These are phyloP conservation scores for Leavenworthia alabamica DNA, from an alignment of 345 rosid species.

Conservation along the genomic window DNA sequence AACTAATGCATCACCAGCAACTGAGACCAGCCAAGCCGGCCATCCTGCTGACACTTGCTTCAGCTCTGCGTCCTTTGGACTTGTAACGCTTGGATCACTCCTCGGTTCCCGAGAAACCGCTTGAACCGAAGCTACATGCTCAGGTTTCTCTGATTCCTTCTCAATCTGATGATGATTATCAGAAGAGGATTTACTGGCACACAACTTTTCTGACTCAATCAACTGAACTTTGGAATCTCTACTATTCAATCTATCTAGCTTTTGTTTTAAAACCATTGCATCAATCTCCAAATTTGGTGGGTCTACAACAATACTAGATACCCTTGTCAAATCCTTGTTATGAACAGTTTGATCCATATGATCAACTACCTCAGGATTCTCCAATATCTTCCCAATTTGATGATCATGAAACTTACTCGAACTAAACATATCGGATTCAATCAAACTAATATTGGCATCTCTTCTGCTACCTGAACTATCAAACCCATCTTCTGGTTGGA, in stretches of 20 bases:
- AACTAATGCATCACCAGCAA: slow-evolving; percentile 70
- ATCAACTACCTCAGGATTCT: slow-evolving; percentile 1
- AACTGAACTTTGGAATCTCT: slow-evolving; percentile 47
- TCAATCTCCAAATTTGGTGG: slow-evolving; percentile 28
- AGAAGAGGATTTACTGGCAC: slow-evolving; percentile 35
- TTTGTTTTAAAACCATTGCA: slow-evolving; percentile 50
- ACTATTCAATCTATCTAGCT: slow-evolving; percentile 30
- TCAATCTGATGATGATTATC: slow-evolving; percentile 49
- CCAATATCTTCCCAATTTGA: slow-evolving; percentile 17
- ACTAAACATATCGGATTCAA: slow-evolving; percentile 9
- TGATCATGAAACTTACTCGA: slow-evolving; percentile 10
- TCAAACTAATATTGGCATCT: slow-evolving; percentile 11
- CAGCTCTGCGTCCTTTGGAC: slow-evolving; percentile 35
- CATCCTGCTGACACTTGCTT: slow-evolving; percentile 58
- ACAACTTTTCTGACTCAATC: slow-evolving; percentile 42
- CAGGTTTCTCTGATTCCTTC: slow-evolving; percentile 24
- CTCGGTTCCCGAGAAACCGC: slow-evolving; percentile 7
- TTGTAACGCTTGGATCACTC: not conserved
- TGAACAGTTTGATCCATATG: slow-evolving; percentile 9
- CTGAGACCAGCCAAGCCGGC: slow-evolving; percentile 84
- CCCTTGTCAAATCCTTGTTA: not conserved
- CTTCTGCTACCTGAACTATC: slow-evolving; percentile 4
- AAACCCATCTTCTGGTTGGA: slow-evolving; percentile 24
- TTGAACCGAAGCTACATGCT: not conserved
- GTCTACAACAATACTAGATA: not conserved